Conservation (phyloP, 352 stramenopile species). For the Pythium monospermum region DNA sequence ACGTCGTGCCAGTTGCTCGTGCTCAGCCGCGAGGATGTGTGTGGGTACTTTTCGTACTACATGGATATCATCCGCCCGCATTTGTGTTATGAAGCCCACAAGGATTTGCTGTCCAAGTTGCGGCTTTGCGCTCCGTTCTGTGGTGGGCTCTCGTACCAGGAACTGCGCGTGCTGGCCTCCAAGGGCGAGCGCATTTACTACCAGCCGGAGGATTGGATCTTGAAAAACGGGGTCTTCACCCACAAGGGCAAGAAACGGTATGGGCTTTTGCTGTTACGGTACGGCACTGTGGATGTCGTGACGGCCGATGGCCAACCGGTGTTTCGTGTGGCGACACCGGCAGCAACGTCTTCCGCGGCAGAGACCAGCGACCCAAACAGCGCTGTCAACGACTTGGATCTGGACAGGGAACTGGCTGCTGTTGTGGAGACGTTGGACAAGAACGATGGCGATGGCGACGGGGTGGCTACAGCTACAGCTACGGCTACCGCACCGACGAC, state of each 20-base stretch:
- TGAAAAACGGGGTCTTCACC: constrained; percentile 30
- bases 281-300: constrained; percentile 19
- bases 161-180: constrained; percentile 41
- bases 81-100: constrained; percentile 43
- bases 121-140: constrained; percentile 41
- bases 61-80: constrained; percentile 64
- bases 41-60: constrained; percentile 55
- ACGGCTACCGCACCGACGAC: no score
- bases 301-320: constrained; percentile 7
- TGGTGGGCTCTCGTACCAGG: constrained; percentile 36
- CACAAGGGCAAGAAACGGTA: constrained; percentile 10
- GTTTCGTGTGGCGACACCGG: neutral
- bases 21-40: constrained; percentile 48
- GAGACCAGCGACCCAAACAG: neutral
- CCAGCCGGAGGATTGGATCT: constrained; percentile 32
- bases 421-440: no score
- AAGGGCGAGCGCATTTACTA: constrained; percentile 42
- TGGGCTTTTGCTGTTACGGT: constrained; percentile 14
- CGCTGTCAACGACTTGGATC: no score
- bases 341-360: neutral
- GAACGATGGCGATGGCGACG: no score
- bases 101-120: constrained; percentile 42
- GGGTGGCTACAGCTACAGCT: no score
- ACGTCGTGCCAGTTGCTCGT: constrained; percentile 37
- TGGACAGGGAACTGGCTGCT: no score